Base-by-base conservation (phyloP, 2,329 filamentous ascomycete genomes). In the Penicillium paneum region DNA sequence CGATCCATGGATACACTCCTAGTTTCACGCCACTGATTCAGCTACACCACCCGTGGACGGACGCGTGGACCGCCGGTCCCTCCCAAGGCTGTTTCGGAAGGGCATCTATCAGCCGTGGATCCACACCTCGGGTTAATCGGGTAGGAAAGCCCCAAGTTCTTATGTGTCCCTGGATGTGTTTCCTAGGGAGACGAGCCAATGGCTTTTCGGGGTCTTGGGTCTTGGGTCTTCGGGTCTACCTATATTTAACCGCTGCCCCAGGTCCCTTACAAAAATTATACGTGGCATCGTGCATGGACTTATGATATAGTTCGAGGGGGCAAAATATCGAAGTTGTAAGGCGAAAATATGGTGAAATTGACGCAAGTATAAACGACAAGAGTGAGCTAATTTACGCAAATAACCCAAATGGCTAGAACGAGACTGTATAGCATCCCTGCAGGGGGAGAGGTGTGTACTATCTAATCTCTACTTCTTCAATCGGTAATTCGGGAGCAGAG, bases 381-480 rank as follows among this genome's bases (percentile, higher is more conserved):
- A 26, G 32, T 35, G 44, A 50, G n/a, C 8, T 17, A 26, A 43
- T n/a, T 43, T 12, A 15, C 8, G 32, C 4, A 24, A 19, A n/a
- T 13, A 7, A 32, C 29, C 39, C n/a, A 24, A 43, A 34, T 29
- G n/a, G 24, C 40, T 7, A 44, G 19, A 17, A 41, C 15, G 29
- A 43, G 28, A 36, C 12, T 26, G 36, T 40, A 26, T 39, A 17
- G 13, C 28, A 39, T 52, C 38, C 40, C 36, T 55, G 41, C 36
- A 39, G 5, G 41, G 21, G 36, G n/a, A n/a, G 15, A n/a, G 19
- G n/a, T 24, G 19, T 29, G 36, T 32, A 38, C 31, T 32, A 21
- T 21, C 40, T 44, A 57, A 62, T 50, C 54, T 57, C 54, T 42
- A n/a, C 41, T 50, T 38, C 52, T 28, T 36, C 31, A 48, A 35